Base-by-base conservation (phyloP, 164 flowering plant genomes). In the Liquidambar formosana region DNA sequence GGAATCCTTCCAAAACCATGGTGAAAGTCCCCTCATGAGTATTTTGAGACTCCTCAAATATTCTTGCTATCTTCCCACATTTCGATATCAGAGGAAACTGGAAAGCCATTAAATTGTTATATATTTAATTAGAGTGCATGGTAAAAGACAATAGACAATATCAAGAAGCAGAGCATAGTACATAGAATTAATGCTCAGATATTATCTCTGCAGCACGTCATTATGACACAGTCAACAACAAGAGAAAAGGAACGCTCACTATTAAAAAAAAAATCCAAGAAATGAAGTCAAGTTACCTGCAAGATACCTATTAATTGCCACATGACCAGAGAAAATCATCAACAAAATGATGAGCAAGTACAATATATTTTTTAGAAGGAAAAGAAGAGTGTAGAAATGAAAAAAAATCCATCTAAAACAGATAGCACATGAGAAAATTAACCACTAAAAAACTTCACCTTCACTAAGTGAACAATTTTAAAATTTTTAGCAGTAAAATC, bases 21-120 rank as follows among this genome's bases (percentile, higher is more conserved):
- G 70, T 76, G 43, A 70, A 74, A 70, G 53, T 61, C 73, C 59
- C 80, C 49, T 67, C 82, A 10, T 62, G 64, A 22, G 63, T 12
- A 66, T n/a, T 43, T 25, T 75, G 75, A n/a, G 79, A 76, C 64
- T 84, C 92, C 70, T 85, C 85, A 59, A 80, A 64, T 47, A 80
- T 57, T 47, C 69, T 77, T 49, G 82, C 92, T 28, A 95, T 82
- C 74, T 79, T 89, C 74, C 94, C 97, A 69, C 96, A 85, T 76
- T 75, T 89, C 28, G 97, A 86, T 61, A 86, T 66, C 16, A 94
- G 88, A 44, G 98, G 98, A 80, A 94, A 94, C 98, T 94, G 86
- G 56, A 80, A 44, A 82, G 19, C 14, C 66, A 80, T 53, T 12
- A 33, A 43, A 76, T 48, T 41, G 25, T 26, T 38, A 43, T 68